Conservation (phyloP, 164 flowering plant species). For the Chimonanthus salicifolius region DNA sequence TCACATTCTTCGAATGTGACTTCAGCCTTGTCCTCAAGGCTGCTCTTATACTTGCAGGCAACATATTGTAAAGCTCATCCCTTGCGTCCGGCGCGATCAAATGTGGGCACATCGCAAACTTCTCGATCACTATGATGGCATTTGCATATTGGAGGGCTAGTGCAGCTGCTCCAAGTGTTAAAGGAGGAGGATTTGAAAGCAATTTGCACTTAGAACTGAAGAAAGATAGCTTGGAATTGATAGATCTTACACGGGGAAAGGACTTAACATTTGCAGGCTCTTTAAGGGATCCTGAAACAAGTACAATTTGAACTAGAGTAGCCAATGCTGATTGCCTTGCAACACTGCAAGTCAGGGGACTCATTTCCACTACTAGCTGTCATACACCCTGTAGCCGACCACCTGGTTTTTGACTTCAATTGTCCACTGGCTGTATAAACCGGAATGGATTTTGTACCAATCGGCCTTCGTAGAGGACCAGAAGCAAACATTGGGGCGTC, state of each 20-base stretch:
- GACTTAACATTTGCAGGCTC: constrained; percentile 16
- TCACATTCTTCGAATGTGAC: constrained; percentile 44
- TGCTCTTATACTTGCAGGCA: constrained; percentile 55
- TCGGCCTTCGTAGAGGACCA: constrained; percentile 41
- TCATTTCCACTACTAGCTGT: constrained; percentile 17
- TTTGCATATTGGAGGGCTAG: constrained; percentile 85
- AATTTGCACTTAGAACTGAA: constrained; percentile 33
- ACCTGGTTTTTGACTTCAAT: constrained; percentile 17
- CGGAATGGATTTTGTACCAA: constrained; percentile 39
- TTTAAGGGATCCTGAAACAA: constrained; percentile 23
- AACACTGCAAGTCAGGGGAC: constrained; percentile 25
- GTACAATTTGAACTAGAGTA: constrained; percentile 21
- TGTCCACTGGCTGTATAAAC: constrained; percentile 8
- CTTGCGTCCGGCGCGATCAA: constrained; percentile 79
- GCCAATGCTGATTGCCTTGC: constrained; percentile 13
- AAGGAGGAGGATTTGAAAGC: constrained; percentile 49
- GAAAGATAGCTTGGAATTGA: constrained; percentile 1
- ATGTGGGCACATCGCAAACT: constrained; percentile 68
- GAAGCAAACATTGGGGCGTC: constrained; percentile 45
- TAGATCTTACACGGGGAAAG: constrained; percentile 7
- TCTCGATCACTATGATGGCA: constrained; percentile 68
- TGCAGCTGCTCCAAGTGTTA: constrained; percentile 81
- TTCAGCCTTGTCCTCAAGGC: constrained; percentile 58
- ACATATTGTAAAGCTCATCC: constrained; percentile 76
- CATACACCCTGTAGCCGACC: constrained; percentile 38